These are phyloP conservation scores for Suillus discolor DNA, from an alignment of 768 basidiomycete species.

Conservation along the genomic window DNA sequence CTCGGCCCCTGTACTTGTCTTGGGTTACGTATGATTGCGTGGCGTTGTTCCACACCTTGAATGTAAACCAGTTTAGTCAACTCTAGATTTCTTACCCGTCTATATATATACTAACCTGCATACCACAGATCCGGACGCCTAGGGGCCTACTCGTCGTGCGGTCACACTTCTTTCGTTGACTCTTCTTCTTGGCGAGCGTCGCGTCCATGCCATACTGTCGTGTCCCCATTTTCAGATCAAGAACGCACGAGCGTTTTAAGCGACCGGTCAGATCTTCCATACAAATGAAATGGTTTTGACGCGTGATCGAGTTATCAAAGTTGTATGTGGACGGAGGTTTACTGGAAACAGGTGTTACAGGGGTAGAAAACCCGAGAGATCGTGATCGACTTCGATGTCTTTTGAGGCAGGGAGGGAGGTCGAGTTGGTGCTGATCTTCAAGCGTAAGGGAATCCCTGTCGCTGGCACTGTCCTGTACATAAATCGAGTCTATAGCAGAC, in stretches of 20 bases:
- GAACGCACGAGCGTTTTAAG: slow-evolving; percentile 88
- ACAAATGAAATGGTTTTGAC: slow-evolving; percentile 97
- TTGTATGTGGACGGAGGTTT: slow-evolving; percentile 40
- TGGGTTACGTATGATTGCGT: slow-evolving; percentile 87
- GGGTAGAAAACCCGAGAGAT: slow-evolving; percentile 32
- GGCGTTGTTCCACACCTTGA: slow-evolving; percentile 89
- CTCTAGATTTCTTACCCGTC: not conserved
- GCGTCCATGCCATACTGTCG: slow-evolving; percentile 98
- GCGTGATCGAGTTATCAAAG: slow-evolving; percentile 55
- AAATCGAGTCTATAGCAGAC: slow-evolving; percentile 40
- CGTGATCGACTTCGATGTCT: slow-evolving; percentile 46
- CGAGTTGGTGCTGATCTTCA: slow-evolving; percentile 24
- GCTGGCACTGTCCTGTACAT: slow-evolving; percentile 41
- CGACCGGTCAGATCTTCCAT: slow-evolving; percentile 98
- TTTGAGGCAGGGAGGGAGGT: slow-evolving; percentile 31
- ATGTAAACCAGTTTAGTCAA: slow-evolving; percentile 13
- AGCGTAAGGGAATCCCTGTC: slow-evolving; percentile 43
- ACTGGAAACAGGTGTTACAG: slow-evolving; percentile 26
- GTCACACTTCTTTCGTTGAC: slow-evolving; percentile 98
- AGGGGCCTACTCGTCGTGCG: slow-evolving; percentile 89
- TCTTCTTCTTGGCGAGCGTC: slow-evolving; percentile 90
- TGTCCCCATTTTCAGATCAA: slow-evolving; percentile 99
- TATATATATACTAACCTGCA: slow-evolving; percentile 76
- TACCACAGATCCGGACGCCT: slow-evolving; percentile 94
- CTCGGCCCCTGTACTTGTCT: slow-evolving; percentile 96